These are phyloP conservation scores for Thoreauomyces humboldtii DNA, from an alignment of 192 early-diverging fungal genomes.

Conservation along the genomic window DNA sequence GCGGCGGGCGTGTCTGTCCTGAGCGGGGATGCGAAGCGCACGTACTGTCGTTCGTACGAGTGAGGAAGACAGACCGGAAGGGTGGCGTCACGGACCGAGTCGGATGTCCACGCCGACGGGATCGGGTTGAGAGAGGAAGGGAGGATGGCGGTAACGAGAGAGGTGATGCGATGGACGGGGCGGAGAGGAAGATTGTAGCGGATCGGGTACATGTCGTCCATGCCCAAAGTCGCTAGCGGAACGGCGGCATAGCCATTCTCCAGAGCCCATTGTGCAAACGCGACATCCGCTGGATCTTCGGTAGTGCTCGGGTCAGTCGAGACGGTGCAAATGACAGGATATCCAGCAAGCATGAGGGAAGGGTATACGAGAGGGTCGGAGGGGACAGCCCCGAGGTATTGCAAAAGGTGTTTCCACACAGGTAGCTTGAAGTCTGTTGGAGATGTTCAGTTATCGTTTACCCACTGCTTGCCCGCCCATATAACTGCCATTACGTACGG, in stretches of 20 bases:
- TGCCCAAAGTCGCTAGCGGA: slow-evolving; percentile 27
- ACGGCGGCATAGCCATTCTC: slow-evolving; percentile 14
- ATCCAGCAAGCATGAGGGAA: background rate
- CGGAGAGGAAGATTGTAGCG: slow-evolving; percentile 9
- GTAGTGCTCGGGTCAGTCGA: background rate
- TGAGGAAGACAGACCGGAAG: slow-evolving; percentile 27
- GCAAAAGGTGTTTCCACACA: slow-evolving; percentile 36
- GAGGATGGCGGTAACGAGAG: background rate
- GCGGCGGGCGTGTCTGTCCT: background rate
- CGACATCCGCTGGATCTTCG: no score
- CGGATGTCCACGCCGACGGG: background rate
- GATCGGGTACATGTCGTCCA: slow-evolving; percentile 28
- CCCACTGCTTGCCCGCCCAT: no score
- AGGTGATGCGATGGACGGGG: background rate
- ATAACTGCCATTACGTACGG: slow-evolving; percentile 23
- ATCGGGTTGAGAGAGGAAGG: background rate
- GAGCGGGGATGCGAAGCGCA: slow-evolving; percentile 13
- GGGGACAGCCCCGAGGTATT: slow-evolving; percentile 37
- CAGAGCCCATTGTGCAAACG: background rate
- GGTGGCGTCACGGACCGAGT: background rate
- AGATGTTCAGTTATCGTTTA: no score
- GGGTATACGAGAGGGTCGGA: background rate
- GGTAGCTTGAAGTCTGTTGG: slow-evolving; percentile 29
- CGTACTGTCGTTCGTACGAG: slow-evolving; percentile 34
- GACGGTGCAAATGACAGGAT: background rate